Evolutionary conservation across 1,284 basidiomycete species (phyloP), one percentile per base, ranked within the genome.

Genomic region (Heterobasidion occidentale): DNA sequence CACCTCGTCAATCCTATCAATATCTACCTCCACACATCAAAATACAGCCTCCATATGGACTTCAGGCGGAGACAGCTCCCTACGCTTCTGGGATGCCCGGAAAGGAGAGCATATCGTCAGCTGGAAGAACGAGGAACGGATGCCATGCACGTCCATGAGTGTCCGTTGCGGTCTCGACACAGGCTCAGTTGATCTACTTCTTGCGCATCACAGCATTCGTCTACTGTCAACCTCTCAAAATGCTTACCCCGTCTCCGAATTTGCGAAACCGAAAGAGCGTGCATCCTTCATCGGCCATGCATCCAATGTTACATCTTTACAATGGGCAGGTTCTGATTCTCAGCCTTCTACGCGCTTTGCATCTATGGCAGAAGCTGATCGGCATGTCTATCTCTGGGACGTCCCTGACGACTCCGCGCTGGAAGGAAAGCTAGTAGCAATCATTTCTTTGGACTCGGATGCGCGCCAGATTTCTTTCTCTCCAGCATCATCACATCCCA

Each of bases 361-460:
- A 46, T 88, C 89, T 5, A 77, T 80, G 19, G 89, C 90, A 6
- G 83, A 89, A 63, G 79, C 78, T 35, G 90, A 93, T 69, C 81
- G 90, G 19, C 83, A 88, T 48, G 73, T 91, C n/a, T 87, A 83
- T 63, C 64, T 86, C 51, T 84, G 88, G 89, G 70, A 81, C 64
- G 62, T 80, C 58, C 70, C 74, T 34, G 71, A 67, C 58, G 71
- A 63, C 53, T 63, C 71, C 54, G 71, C 73, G 56, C 59, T 69
- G 50, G 73, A 82, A 68, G 81, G 81, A 59, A 83, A 72, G 68
- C 77, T 82, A 55, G 66, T 79, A n/a, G 84, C 83, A n/a, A 81
- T 81, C 2, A 74, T 83, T 12, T 79, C 88, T 7, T 74, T 90
- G 12, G 82, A 90, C 62, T 83, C 88, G 2, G 82, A 85, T 53